Base-by-base conservation (phyloP, 306 rosid genomes). In the Cicer arietinum region DNA sequence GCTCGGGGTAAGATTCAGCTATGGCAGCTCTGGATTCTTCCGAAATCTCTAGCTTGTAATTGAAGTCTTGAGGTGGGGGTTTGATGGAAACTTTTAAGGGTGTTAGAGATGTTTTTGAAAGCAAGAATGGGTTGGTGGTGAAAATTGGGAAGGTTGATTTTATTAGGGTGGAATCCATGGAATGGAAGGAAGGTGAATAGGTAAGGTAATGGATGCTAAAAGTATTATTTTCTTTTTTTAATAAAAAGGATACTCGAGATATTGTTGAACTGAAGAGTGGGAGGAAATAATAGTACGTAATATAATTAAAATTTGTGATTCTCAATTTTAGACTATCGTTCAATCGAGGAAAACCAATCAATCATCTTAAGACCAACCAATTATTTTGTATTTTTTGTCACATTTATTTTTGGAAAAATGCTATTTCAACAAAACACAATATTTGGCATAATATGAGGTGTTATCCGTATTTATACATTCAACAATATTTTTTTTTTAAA, bases 31-130 rank as follows among this genome's bases (percentile, higher is more conserved):
- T 87, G 2, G 97, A 92, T 7, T 83, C 88, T 7, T 71, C 10
- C 16, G 79, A 73, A 0, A 91, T 87, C 44, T 88, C 92, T 13
- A 78, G 7, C 88, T 91, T 84, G 77, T 89, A 92, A 77, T 92
- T 90, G 75, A 90, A 94, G 71, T 85, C 88, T 0, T 87, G 83
- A 10, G 96, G 96, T 35, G 88, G 83, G 7, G 97, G 81, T 79
- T 85, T 86, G 62, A 91, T 72, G 51, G 96, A 84, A 67, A 84
- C 92, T 47, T 50, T 85, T 7, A 39, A 74, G 80, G 86, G 84
- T 78, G 75, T 84, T 1, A 53, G 66, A 75, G 80, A 57, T 59
- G 50, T 89, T 43, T 74, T 35, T 0, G 73, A 37, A 25, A 69
- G 30, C 10, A 18, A 20, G 76, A 86, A 10, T 77, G 93, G 96